Conservation (phyloP, 179 eudicot species). For the Silene vulgaris region DNA sequence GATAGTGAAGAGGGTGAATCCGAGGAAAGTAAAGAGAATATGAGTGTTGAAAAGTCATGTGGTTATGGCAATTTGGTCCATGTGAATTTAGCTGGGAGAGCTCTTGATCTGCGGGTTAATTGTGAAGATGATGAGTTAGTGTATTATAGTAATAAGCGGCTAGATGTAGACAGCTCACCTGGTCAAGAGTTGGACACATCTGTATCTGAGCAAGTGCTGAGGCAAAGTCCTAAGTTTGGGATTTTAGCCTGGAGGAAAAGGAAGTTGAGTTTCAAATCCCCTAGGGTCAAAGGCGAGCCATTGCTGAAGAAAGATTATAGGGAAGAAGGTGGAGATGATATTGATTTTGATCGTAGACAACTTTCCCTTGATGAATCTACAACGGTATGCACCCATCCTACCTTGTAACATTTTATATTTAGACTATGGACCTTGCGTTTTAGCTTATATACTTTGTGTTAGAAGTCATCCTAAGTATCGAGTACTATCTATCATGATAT, state of each 20-base stretch:
- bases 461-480: no score
- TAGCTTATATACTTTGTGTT: neutral
- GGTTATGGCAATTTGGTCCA: constrained; percentile 63
- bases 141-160: constrained; percentile 32
- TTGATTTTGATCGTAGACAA: constrained; percentile 60
- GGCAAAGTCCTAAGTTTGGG: constrained; percentile 39
- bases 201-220: constrained; percentile 28
- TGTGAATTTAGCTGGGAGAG: constrained; percentile 55
- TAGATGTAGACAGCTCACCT: constrained; percentile 26
- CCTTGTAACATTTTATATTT: neutral
- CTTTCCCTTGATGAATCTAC: constrained; percentile 42
- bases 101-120: constrained; percentile 19
- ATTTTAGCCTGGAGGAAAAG: constrained; percentile 56
- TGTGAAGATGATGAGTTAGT: constrained; percentile 31
- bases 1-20: constrained; percentile 59
- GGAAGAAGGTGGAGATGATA: constrained; percentile 73
- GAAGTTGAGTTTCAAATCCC: constrained; percentile 54
- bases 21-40: constrained; percentile 51
- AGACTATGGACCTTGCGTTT: neutral
- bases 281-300: constrained; percentile 57
- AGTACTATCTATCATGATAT: no score
- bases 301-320: constrained; percentile 50
- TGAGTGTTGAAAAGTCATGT: constrained; percentile 38
- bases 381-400: constrained; percentile 28
- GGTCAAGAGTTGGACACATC: constrained; percentile 20